A percentile compares a stretch with the other conserved stretches of the same genome.
Evolutionary conservation across 345 rosid species (phyloP).

Genomic region (Brassica napus): Da-Ae NC_063442.1:39012001-39012500

Average conservation of each 20-base stretch:
- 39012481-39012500: constrained; percentile 90
- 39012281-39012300: neutral
- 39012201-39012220: neutral
- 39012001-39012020: constrained; percentile 43
- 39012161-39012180: constrained; percentile 11
- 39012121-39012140: constrained; percentile 41
- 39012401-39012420: constrained; percentile 88
- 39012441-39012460: constrained; percentile 82
- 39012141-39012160: constrained; percentile 32
- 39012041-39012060: constrained; percentile 30
- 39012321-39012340: neutral
- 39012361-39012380: neutral
- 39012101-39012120: constrained; percentile 33
- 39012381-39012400: constrained; percentile 86
- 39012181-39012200: constrained; percentile 25
- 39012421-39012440: constrained; percentile 81
- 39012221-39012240: constrained; percentile 1
- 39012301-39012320: neutral
- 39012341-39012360: neutral
- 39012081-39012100: constrained; percentile 11
- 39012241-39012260: neutral
- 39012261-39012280: neutral
- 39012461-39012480: constrained; percentile 79
- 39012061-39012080: constrained; percentile 30
- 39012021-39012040: constrained; percentile 14